A percentile compares a stretch with the other conserved stretches of the same genome.
Evolutionary conservation across 768 basidiomycete species (phyloP).

Genomic region (Kwoniella sp.): DNA sequence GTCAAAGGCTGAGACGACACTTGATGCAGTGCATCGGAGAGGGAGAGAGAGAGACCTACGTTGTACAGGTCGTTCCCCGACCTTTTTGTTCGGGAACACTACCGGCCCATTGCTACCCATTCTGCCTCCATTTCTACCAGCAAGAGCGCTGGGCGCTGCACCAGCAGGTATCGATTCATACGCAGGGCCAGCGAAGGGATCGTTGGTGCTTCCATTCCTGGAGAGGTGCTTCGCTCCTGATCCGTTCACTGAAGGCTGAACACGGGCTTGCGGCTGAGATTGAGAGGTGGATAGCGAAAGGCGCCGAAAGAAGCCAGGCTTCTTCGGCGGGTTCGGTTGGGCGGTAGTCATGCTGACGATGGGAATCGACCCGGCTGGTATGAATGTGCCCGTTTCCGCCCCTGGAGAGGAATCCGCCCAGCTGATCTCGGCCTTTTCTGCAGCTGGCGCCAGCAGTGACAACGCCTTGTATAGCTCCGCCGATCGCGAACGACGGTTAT

Average conservation of each 20-base stretch:
- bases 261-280: constrained; percentile 8
- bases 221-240: constrained; percentile 6
- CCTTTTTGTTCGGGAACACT: constrained; percentile 1
- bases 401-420: neutral
- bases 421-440: neutral
- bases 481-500: constrained; percentile 4
- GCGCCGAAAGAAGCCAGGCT: constrained; percentile 28
- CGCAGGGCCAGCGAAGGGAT: constrained; percentile 21
- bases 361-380: neutral
- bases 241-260: neutral
- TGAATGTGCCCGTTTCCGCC: neutral
- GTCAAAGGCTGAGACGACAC: neutral
- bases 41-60: neutral
- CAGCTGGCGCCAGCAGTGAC: neutral
- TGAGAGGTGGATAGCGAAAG: constrained; percentile 24
- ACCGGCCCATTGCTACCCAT: constrained; percentile 2
- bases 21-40: neutral
- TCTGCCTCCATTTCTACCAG: neutral
- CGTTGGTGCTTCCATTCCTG: constrained; percentile 3
- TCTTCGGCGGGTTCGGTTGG: constrained; percentile 14
- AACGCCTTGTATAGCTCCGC: constrained; percentile 2
- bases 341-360: neutral
- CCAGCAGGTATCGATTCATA: constrained; percentile 25
- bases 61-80: neutral
- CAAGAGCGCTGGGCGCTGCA: constrained; percentile 17